These are phyloP conservation scores for Fusarium palustre DNA, from an alignment of 2,329 filamentous ascomycete species.

Conservation along the genomic window DNA sequence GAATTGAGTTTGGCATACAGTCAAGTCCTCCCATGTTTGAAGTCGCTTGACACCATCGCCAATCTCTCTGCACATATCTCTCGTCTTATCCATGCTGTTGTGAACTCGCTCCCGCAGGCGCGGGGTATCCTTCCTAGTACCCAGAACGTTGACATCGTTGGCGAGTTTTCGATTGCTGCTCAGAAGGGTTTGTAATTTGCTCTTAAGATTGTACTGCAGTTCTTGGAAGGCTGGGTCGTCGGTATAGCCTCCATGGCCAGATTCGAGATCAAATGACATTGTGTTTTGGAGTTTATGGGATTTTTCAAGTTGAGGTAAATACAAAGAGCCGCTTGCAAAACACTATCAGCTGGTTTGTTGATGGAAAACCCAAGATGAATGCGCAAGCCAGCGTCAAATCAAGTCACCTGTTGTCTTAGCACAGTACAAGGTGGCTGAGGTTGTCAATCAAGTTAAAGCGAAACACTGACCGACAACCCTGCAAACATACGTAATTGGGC, in stretches of 20 bases:
- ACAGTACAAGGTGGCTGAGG: constrained; percentile 39
- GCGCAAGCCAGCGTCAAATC: constrained; percentile 18
- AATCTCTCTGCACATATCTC: constrained; percentile 87
- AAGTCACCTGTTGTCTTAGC: constrained; percentile 44
- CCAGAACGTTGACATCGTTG: constrained; percentile 85
- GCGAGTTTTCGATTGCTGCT: constrained; percentile 87
- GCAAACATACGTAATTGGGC: constrained; percentile 49
- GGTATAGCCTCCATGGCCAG: constrained; percentile 81
- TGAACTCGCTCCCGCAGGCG: constrained; percentile 91
- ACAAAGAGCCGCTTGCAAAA: constrained; percentile 5
- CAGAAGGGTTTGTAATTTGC: constrained; percentile 89
- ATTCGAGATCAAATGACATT: constrained; percentile 96
- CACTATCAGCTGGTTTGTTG: constrained; percentile 12
- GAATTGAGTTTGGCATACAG: constrained; percentile 62
- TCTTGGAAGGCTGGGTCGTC: constrained; percentile 94
- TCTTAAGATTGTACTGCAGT: constrained; percentile 84
- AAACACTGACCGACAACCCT: constrained; percentile 6
- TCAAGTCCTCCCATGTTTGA: constrained; percentile 86
- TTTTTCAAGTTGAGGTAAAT: constrained; percentile 1
- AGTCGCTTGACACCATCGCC: constrained; percentile 95
- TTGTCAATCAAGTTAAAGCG: constrained; percentile 31
- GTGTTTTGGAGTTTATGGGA: not conserved
- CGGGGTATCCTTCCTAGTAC: constrained; percentile 91
- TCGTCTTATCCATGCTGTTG: constrained; percentile 86
- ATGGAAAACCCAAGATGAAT: constrained; percentile 20